Conservation (phyloP, 129 eudicot species). For the Lactuca saligna region DNA sequence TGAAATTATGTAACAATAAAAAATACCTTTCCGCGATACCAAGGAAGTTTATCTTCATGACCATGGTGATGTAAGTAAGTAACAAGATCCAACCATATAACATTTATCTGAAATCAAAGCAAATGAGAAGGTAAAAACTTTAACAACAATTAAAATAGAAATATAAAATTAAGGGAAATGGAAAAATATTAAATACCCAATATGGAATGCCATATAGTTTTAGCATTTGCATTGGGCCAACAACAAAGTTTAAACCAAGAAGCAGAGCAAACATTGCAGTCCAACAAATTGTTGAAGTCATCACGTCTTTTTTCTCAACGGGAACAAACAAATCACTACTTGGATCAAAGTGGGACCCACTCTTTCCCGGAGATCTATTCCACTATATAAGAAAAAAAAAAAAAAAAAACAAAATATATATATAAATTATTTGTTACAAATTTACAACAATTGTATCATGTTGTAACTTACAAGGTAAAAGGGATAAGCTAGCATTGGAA, state of each 20-base stretch:
- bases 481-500: constrained; percentile 64
- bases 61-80: constrained; percentile 79
- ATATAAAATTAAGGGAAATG: constrained; percentile 6
- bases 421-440: background rate
- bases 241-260: constrained; percentile 43
- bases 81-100: constrained; percentile 63
- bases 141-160: background rate
- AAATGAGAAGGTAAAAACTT: background rate
- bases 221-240: constrained; percentile 51
- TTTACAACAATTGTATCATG: background rate
- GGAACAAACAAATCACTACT: constrained; percentile 44
- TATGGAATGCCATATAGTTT: constrained; percentile 61
- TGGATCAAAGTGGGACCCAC: constrained; percentile 60
- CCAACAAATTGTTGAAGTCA: constrained; percentile 60
- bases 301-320: constrained; percentile 48
- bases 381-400: constrained; percentile 33
- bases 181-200: constrained; percentile 35
- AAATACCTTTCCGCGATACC: constrained; percentile 72
- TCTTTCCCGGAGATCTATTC: constrained; percentile 59
- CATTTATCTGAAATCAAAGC: constrained; percentile 47
- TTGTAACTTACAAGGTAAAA: constrained; percentile 45
- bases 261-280: constrained; percentile 47
- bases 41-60: constrained; percentile 62
- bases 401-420: background rate
- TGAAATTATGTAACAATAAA: background rate